Conservation (phyloP, 2,329 filamentous ascomycete species). For the Chaetomium strumarium region DNA sequence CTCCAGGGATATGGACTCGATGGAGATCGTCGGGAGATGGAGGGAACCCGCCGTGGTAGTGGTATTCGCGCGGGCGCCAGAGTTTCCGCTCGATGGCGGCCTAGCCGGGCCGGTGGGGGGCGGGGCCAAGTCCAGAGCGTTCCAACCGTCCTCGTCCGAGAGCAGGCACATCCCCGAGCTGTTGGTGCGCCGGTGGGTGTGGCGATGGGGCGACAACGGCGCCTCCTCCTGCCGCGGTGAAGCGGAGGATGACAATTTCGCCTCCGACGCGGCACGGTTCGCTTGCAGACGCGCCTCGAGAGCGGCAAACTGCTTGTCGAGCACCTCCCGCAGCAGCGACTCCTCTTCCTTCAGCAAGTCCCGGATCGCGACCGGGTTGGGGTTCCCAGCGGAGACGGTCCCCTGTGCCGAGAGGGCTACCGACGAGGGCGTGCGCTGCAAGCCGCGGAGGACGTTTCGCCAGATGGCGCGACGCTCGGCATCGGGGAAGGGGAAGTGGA, state of each 20-base stretch:
- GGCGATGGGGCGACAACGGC: background rate
- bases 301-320: background rate
- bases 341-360: constrained; percentile 13
- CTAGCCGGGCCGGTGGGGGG: background rate
- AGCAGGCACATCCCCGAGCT: background rate
- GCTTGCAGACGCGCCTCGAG: constrained; percentile 1
- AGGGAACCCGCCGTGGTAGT: no score
- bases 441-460: constrained; percentile 18
- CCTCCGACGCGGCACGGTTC: background rate
- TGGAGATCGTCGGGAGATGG: no score
- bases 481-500: constrained; percentile 35
- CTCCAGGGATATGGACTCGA: no score
- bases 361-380: background rate
- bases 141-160: constrained; percentile 4
- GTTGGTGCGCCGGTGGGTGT: constrained; percentile 1
- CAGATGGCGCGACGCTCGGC: constrained; percentile 27
- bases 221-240: background rate
- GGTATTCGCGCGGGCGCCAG: background rate
- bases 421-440: constrained; percentile 12
- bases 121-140: background rate
- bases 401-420: constrained; percentile 4
- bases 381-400: background rate
- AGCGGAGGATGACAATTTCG: background rate
- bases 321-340: constrained; percentile 3
- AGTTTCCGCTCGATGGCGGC: background rate